Conservation (phyloP, 495 filamentous ascomycete genomes). For the Penicillium cosmopolitanum region DNA sequence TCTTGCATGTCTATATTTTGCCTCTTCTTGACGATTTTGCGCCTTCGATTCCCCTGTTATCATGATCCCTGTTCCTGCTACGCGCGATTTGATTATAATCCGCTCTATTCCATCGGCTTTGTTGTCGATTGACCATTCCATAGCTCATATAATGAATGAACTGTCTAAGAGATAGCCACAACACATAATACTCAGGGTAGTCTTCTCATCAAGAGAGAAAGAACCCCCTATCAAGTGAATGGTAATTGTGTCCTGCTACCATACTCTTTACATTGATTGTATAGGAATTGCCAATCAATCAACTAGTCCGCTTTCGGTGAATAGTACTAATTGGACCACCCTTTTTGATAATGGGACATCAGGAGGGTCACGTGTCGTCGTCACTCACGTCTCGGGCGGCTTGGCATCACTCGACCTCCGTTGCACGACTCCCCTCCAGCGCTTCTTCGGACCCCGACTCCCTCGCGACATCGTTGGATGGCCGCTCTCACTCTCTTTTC, state of each 20-base stretch:
- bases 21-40: constrained; percentile 30
- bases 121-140: neutral
- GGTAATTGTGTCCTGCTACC: too few relatives aligned
- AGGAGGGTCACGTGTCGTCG: constrained; percentile 37
- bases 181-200: too few relatives aligned
- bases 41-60: constrained; percentile 39
- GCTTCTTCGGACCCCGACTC: constrained; percentile 23
- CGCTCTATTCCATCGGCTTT: neutral
- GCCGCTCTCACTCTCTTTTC: constrained; percentile 27
- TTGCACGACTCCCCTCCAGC: constrained; percentile 30
- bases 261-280: neutral
- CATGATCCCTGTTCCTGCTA: constrained; percentile 20
- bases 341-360: neutral
- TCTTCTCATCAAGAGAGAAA: too few relatives aligned
- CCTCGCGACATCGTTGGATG: constrained; percentile 36
- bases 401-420: constrained; percentile 47
- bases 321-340: too few relatives aligned
- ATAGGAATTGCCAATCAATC: constrained; percentile 4
- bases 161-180: neutral
- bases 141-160: constrained; percentile 2
- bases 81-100: constrained; percentile 16
- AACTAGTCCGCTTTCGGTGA: constrained; percentile 19
- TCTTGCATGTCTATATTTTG: constrained; percentile 36
- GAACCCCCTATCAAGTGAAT: too few relatives aligned
- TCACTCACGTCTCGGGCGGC: constrained; percentile 33